Evolutionary conservation across 1,284 basidiomycete species (phyloP).

Genomic region (Austroboletus rostrupii): DNA sequence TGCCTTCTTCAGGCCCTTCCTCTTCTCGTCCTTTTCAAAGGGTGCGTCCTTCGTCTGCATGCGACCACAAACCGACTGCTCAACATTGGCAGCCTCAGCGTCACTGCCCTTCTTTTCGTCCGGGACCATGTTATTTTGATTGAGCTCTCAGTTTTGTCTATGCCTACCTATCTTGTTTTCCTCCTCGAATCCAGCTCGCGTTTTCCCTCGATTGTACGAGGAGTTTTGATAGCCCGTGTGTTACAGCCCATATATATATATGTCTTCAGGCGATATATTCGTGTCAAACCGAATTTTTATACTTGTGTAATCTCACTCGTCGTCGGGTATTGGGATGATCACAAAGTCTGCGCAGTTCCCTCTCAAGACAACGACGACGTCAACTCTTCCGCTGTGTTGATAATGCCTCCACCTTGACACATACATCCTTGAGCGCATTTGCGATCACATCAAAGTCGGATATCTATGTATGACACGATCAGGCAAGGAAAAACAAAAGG

Average conservation of each 20-base stretch:
- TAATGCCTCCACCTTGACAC: slow-evolving; percentile 17
- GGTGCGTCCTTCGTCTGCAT: not conserved
- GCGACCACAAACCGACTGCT: no score
- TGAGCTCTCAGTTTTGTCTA: not conserved
- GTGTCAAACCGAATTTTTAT: no score
- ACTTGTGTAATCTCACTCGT: no score
- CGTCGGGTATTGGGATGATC: no score
- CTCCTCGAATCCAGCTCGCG: not conserved
- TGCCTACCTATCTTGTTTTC: not conserved
- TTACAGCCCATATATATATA: no score
- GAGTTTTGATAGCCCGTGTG: not conserved
- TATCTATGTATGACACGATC: slow-evolving; percentile 15
- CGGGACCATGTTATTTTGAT: not conserved
- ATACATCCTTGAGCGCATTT: slow-evolving; percentile 24
- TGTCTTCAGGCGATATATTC: no score
- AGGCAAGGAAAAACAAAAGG: not conserved
- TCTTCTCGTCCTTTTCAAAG: not conserved
- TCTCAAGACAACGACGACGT: not conserved
- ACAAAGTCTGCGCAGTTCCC: not conserved
- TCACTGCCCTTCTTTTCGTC: not conserved
- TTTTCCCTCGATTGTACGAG: not conserved
- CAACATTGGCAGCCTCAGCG: not conserved
- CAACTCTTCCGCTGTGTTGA: not conserved
- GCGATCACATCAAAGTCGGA: slow-evolving; percentile 32
- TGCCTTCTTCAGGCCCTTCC: no score